phyloP scores from a whole-genome alignment of 139 green algal species.

The Picochlorum sp. region DNA sequence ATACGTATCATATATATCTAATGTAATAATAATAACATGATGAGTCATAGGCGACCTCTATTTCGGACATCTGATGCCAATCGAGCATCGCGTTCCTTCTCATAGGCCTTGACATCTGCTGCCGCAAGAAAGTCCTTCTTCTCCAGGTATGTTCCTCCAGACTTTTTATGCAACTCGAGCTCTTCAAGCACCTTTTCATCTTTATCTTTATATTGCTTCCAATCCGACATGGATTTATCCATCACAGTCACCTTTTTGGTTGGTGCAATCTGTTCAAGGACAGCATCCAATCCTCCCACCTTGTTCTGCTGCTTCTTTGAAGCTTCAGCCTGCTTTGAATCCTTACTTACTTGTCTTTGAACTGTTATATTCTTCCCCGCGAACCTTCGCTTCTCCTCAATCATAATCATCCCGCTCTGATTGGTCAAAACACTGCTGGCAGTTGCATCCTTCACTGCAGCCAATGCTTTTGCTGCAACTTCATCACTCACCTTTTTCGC shows the following conservation, averaged over 20 bases:
- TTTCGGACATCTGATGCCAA: slow-evolving; percentile 53
- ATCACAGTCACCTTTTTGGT: slow-evolving; percentile 63
- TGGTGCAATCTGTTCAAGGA: slow-evolving; percentile 34
- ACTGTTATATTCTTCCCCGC: slow-evolving; percentile 73
- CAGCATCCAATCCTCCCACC: slow-evolving; percentile 29
- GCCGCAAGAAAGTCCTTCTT: slow-evolving; percentile 78
- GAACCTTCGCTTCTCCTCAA: slow-evolving; percentile 55
- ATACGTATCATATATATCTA: not conserved
- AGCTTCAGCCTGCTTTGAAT: slow-evolving; percentile 46
- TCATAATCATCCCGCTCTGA: slow-evolving; percentile 18
- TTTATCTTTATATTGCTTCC: slow-evolving; percentile 61
- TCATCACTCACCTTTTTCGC: not conserved
- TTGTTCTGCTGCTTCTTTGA: slow-evolving; percentile 20
- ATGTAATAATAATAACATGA: not conserved
- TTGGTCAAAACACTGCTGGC: slow-evolving; percentile 18
- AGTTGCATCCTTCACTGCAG: not conserved
- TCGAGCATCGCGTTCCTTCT: slow-evolving; percentile 69
- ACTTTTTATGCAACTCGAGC: slow-evolving; percentile 70
- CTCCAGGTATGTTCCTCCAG: slow-evolving; percentile 60
- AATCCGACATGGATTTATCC: slow-evolving; percentile 83
- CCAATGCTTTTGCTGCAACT: not conserved
- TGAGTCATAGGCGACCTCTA: slow-evolving; percentile 29
- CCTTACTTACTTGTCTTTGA: slow-evolving; percentile 36
- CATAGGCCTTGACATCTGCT: slow-evolving; percentile 76
- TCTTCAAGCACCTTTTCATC: slow-evolving; percentile 69